A percentile compares a stretch with the other conserved stretches of the same genome.
phyloP scores from a whole-genome alignment of 2,329 filamentous ascomycete genomes.

The Trichoderma lentiforme region DNA sequence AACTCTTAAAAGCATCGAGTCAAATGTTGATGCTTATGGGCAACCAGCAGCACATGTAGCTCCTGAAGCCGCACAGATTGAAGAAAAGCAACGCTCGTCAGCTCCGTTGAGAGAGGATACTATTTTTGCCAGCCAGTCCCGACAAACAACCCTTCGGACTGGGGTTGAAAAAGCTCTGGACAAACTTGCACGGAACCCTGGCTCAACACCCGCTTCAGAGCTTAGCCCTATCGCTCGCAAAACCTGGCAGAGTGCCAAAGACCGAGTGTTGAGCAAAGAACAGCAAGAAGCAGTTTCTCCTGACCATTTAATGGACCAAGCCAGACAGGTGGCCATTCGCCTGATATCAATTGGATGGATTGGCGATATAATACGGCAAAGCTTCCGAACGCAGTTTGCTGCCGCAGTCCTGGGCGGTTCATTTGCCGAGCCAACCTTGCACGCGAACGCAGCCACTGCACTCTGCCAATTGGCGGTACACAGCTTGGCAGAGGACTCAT shows the following conservation, averaged over 20 bases:
- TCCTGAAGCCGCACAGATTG: slow-evolving; percentile 29
- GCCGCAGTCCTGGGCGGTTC: slow-evolving; percentile 71
- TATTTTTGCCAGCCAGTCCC: slow-evolving; percentile 42
- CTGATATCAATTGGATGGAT: slow-evolving; percentile 50
- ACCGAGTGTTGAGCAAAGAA: slow-evolving; percentile 48
- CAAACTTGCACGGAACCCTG: slow-evolving; percentile 45
- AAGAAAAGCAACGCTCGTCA: slow-evolving; percentile 36
- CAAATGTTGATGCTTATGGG: slow-evolving; percentile 62
- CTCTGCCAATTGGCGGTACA: slow-evolving; percentile 66
- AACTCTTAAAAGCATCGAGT: slow-evolving; percentile 64
- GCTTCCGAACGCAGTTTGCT: slow-evolving; percentile 62
- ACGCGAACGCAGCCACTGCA: slow-evolving; percentile 69
- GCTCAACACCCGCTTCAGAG: slow-evolving; percentile 46
- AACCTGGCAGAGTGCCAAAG: slow-evolving; percentile 45
- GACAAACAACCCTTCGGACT: slow-evolving; percentile 37
- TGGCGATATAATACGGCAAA: slow-evolving; percentile 67
- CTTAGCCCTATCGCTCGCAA: slow-evolving; percentile 51
- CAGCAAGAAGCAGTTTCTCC: slow-evolving; percentile 53
- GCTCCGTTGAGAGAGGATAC: slow-evolving; percentile 44
- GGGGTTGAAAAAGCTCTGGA: slow-evolving; percentile 47
- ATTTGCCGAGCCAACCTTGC: slow-evolving; percentile 64
- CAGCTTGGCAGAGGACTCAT: slow-evolving; percentile 76
- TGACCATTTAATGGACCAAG: slow-evolving; percentile 46
- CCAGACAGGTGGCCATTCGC: slow-evolving; percentile 46
- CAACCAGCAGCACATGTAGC: slow-evolving; percentile 40